A percentile compares a stretch with the other conserved stretches of the same genome.
These are phyloP conservation scores for Jaltomata sinuosa DNA, from an alignment of 257 asterid species.

Conservation along the genomic window DNA sequence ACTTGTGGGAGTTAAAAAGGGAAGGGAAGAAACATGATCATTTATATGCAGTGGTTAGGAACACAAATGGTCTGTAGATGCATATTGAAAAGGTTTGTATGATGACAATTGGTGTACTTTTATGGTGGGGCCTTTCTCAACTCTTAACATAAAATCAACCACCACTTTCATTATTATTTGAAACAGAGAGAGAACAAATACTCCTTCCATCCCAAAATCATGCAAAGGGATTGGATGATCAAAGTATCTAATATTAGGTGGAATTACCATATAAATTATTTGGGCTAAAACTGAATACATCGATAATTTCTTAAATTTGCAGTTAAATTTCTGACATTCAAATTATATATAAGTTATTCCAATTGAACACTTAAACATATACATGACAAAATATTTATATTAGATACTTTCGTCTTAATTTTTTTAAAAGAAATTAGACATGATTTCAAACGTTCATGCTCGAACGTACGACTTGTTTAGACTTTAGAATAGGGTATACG, in stretches of 20 bases:
- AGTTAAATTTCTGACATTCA: background rate
- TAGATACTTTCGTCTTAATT: background rate
- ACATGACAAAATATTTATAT: background rate
- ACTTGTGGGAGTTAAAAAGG: constrained; percentile 12
- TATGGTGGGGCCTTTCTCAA: background rate
- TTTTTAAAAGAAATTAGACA: background rate
- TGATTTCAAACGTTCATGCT: background rate
- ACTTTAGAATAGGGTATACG: background rate
- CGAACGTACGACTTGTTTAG: background rate
- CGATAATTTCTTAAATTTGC: background rate
- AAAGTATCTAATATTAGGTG: background rate
- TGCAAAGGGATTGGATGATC: background rate
- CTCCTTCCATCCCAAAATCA: background rate
- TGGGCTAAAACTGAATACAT: background rate
- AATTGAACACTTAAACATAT: background rate
- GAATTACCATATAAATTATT: background rate
- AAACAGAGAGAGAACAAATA: background rate
- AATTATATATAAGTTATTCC: background rate
- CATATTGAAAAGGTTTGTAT: constrained; percentile 49
- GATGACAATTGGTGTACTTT: constrained; percentile 15
- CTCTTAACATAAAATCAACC: background rate
- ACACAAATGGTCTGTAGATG: constrained; percentile 7
- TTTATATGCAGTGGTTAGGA: constrained; percentile 40
- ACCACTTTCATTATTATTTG: background rate
- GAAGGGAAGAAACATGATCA: constrained; percentile 27